phyloP scores from a whole-genome alignment of 2,329 filamentous ascomycete genomes.

The Fusarium sp. region DNA sequence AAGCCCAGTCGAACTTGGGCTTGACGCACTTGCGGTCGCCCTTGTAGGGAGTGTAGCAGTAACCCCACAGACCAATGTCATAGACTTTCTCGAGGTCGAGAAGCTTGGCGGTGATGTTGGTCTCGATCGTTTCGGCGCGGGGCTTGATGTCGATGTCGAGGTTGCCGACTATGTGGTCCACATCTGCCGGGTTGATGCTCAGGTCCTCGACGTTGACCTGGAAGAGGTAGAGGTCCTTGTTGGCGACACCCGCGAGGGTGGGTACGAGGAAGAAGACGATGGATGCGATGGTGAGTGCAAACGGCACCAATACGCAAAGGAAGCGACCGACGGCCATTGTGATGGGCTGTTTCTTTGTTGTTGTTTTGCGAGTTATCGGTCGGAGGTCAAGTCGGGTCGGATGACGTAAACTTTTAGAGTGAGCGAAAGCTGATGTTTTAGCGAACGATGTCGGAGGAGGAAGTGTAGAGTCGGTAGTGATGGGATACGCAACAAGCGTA shows the following conservation, averaged over 20 bases:
- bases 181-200: conserved; percentile 49
- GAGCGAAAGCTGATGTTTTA: conserved; percentile 28
- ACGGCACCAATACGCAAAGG: conserved; percentile 88
- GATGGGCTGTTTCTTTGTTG: conserved; percentile 2
- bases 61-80: conserved; percentile 86
- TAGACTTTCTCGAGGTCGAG: conserved; percentile 71
- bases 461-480: not conserved
- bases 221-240: conserved; percentile 69
- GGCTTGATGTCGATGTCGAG: conserved; percentile 38
- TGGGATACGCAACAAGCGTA: conserved; percentile 14
- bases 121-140: conserved; percentile 41
- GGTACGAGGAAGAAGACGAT: conserved; percentile 75
- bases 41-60: conserved; percentile 75
- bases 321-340: conserved; percentile 77
- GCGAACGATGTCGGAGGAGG: conserved; percentile 28
- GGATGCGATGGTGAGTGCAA: conserved; percentile 81
- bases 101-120: conserved; percentile 66
- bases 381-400: conserved; percentile 19
- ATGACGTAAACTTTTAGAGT: conserved; percentile 39
- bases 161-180: conserved; percentile 51
- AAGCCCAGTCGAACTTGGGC: conserved; percentile 80
- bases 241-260: conserved; percentile 65
- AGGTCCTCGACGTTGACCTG: conserved; percentile 73
- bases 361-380: conserved; percentile 9
- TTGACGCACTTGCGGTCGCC: conserved; percentile 74